Conservation (phyloP, 305 asterid species). For the Fraxinus velutina region DNA sequence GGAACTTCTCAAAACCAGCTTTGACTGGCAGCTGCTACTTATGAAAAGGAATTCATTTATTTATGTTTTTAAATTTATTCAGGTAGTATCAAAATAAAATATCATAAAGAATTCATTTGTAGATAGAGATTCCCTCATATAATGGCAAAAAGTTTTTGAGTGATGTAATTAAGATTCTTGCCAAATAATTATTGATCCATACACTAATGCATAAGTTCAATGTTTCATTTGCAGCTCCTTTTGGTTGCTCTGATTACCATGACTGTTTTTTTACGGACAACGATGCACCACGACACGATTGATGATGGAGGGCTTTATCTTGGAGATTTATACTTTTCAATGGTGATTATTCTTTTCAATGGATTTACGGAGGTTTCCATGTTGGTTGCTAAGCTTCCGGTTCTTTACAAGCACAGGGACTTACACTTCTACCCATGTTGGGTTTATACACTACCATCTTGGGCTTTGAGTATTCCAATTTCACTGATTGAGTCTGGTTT, state of each 20-base stretch:
- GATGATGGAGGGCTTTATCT: constrained; percentile 88
- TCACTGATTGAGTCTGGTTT: neutral
- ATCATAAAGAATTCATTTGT: neutral
- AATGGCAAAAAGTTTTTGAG: constrained; percentile 13
- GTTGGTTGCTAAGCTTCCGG: constrained; percentile 50
- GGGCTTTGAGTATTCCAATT: constrained; percentile 36
- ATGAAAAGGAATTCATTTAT: constrained; percentile 86
- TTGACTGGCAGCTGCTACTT: constrained; percentile 76
- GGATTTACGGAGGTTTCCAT: constrained; percentile 55
- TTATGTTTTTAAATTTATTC: constrained; percentile 79
- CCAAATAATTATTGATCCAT: constrained; percentile 8
- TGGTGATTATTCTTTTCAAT: constrained; percentile 78
- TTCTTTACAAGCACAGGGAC: constrained; percentile 52
- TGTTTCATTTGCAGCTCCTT: constrained; percentile 60
- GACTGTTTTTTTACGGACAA: constrained; percentile 92
- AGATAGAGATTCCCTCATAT: neutral
- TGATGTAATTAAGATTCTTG: neutral
- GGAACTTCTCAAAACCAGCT: neutral
- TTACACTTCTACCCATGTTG: constrained; percentile 51
- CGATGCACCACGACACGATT: constrained; percentile 72
- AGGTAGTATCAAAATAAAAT: constrained; percentile 46
- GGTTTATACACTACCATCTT: constrained; percentile 54
- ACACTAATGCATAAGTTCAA: constrained; percentile 24
- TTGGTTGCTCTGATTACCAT: constrained; percentile 87
- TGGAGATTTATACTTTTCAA: constrained; percentile 75